Percentiles rank a stretch among this genome's conserved stretches.
Conservation (phyloP, 2,329 filamentous ascomycete genomes). For the Chalaropsis thielavioides region DNA sequence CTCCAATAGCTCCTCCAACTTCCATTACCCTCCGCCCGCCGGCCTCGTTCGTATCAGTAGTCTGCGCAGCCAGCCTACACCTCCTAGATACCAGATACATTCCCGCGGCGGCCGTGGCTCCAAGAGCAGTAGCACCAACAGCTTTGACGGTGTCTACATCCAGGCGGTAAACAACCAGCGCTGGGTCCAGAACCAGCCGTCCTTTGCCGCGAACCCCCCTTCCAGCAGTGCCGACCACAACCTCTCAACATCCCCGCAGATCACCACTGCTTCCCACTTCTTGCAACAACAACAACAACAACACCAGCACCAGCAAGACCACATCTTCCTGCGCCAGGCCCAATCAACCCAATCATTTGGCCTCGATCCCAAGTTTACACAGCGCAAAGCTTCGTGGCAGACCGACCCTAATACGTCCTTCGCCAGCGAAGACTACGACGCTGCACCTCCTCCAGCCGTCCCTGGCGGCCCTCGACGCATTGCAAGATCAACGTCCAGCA, state of each 20-base stretch:
- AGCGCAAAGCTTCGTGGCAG: constrained; percentile 30
- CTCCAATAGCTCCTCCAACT: constrained; percentile 70
- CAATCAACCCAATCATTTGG: constrained; percentile 5
- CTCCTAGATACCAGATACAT: constrained; percentile 32
- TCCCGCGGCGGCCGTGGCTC: constrained; percentile 49
- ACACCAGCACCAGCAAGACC: constrained; percentile 8
- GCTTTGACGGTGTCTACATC: constrained; percentile 48
- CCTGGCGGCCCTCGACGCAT: constrained; percentile 58
- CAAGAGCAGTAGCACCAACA: constrained; percentile 58
- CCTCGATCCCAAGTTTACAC: background rate
- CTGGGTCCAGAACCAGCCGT: constrained; percentile 28
- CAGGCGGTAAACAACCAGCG: constrained; percentile 44
- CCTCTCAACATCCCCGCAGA: constrained; percentile 4
- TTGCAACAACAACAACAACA: constrained; percentile 13
- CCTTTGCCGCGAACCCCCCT: background rate
- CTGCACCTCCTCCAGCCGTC: constrained; percentile 73
- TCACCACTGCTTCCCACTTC: constrained; percentile 1
- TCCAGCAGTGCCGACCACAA: constrained; percentile 3
- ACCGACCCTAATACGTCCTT: constrained; percentile 36
- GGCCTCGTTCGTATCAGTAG: constrained; percentile 48
- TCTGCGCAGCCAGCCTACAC: constrained; percentile 35
- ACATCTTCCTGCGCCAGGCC: constrained; percentile 8
- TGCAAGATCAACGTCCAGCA: constrained; percentile 20
- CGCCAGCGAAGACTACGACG: constrained; percentile 49
- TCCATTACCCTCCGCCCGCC: constrained; percentile 28